Evolutionary conservation across 148 eudicot species (phyloP).

Genomic region (Pharnaceum exiguum): DNA sequence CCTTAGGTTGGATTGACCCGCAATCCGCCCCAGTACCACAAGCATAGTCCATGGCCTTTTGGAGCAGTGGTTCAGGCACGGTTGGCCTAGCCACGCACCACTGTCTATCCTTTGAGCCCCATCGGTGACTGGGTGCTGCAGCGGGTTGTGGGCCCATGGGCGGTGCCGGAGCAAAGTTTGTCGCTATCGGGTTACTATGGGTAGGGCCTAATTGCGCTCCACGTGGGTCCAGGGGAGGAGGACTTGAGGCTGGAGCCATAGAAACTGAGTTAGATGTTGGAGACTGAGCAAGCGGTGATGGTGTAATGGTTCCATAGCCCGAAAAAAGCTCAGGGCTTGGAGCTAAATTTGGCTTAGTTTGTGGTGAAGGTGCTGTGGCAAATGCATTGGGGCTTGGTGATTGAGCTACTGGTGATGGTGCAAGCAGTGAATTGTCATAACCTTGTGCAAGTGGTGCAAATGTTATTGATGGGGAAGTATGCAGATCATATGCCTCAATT

Average conservation of each 20-base stretch:
- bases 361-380: too few relatives aligned
- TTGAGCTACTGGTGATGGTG: slow-evolving; percentile 17
- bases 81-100: slow-evolving; percentile 58
- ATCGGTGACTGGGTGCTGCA: slow-evolving; percentile 10
- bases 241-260: too few relatives aligned
- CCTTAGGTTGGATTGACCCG: slow-evolving; percentile 24
- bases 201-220: slow-evolving; percentile 3
- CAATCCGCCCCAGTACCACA: slow-evolving; percentile 45
- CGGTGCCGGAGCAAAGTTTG: slow-evolving; percentile 10
- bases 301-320: too few relatives aligned
- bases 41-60: slow-evolving; percentile 49
- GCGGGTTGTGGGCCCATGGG: background rate
- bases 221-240: too few relatives aligned
- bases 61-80: slow-evolving; percentile 27
- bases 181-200: background rate
- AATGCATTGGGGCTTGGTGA: slow-evolving; percentile 1
- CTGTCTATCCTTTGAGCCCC: slow-evolving; percentile 13
- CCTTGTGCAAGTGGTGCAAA: background rate
- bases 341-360: background rate
- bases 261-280: too few relatives aligned
- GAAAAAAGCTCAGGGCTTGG: slow-evolving; percentile 16
- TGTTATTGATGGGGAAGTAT: background rate
- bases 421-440: background rate
- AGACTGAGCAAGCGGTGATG: too few relatives aligned
- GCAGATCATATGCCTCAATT: slow-evolving; percentile 20